Evolutionary conservation across 169 alveolate species (phyloP).

Genomic region (Plasmodium billcollinsi): DNA sequence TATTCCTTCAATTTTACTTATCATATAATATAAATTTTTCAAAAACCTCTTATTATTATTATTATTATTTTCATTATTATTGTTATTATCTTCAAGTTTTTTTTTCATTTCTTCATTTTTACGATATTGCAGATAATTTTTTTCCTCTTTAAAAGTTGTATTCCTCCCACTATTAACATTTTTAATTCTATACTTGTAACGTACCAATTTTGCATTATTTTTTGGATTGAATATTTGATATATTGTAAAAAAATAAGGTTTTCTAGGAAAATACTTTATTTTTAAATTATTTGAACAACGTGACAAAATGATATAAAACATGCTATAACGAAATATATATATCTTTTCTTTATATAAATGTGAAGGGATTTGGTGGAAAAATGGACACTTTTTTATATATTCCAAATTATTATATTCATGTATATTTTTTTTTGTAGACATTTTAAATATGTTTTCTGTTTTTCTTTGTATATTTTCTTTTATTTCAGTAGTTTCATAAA

Average conservation of each 20-base stretch:
- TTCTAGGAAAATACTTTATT: not conserved
- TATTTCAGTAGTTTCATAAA: not conserved
- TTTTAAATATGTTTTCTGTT: slow-evolving; percentile 1
- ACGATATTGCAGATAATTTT: not conserved
- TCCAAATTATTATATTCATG: not conserved
- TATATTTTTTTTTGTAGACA: not conserved
- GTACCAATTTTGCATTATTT: not conserved
- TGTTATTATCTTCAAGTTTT: not conserved
- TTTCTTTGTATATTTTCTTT: not conserved
- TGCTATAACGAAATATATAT: slow-evolving; percentile 44
- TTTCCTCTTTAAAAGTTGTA: not conserved
- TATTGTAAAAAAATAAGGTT: slow-evolving; percentile 25
- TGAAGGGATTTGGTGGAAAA: slow-evolving; percentile 25
- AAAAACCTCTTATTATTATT: slow-evolving; percentile 9
- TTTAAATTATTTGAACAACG: slow-evolving; percentile 37
- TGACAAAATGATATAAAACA: slow-evolving; percentile 22
- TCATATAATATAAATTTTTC: slow-evolving; percentile 29
- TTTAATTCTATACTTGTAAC: not conserved
- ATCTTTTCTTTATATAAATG: slow-evolving; percentile 13
- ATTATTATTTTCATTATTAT: not conserved
- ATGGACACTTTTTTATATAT: slow-evolving; percentile 16
- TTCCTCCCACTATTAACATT: not conserved
- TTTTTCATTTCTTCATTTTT: not conserved
- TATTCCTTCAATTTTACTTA: slow-evolving; percentile 67
- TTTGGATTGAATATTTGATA: slow-evolving; percentile 16